These are phyloP conservation scores for Phytophthora citricola DNA, from an alignment of 352 stramenopile species.

Conservation along the genomic window DNA sequence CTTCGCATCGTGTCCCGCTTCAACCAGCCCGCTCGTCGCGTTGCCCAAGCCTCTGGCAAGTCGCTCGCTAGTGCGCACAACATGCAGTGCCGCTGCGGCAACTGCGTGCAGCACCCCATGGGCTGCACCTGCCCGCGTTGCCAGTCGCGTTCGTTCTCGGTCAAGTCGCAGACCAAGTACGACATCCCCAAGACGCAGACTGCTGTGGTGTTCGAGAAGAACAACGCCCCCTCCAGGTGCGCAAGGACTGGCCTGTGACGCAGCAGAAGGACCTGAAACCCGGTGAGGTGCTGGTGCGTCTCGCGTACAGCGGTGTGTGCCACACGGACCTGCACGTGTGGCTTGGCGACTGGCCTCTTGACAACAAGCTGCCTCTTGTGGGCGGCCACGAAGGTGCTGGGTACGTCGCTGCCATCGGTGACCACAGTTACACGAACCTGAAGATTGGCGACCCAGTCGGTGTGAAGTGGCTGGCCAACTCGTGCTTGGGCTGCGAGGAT, in stretches of 20 bases:
- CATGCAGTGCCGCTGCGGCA: slow-evolving; percentile 40
- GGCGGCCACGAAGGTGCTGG: slow-evolving; percentile 61
- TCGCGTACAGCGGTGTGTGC: slow-evolving; percentile 57
- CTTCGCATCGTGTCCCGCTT: slow-evolving; percentile 43
- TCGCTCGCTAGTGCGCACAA: slow-evolving; percentile 30
- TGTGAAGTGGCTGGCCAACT: slow-evolving; percentile 56
- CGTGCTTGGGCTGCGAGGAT: slow-evolving; percentile 54
- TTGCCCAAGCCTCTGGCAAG: slow-evolving; percentile 18
- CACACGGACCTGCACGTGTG: slow-evolving; percentile 59
- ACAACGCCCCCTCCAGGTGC: slow-evolving; percentile 54
- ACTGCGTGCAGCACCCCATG: slow-evolving; percentile 36
- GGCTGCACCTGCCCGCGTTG: slow-evolving; percentile 33
- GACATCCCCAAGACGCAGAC: slow-evolving; percentile 67
- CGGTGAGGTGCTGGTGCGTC: slow-evolving; percentile 54
- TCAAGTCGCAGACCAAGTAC: slow-evolving; percentile 56
- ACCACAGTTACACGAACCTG: slow-evolving; percentile 43
- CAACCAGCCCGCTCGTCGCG: slow-evolving; percentile 33
- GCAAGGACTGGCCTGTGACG: slow-evolving; percentile 54
- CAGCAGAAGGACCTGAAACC: slow-evolving; percentile 52
- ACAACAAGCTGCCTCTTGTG: slow-evolving; percentile 51
- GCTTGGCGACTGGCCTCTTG: slow-evolving; percentile 45
- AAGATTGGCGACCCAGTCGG: slow-evolving; percentile 54
- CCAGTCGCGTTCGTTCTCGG: slow-evolving; percentile 43
- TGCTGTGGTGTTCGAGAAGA: slow-evolving; percentile 55
- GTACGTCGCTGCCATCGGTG: slow-evolving; percentile 52